A percentile compares a stretch with the other conserved stretches of the same genome.
Evolutionary conservation across 1,139 yeast genomes (phyloP).

Genomic region (Insectozyma bohioensis): DNA sequence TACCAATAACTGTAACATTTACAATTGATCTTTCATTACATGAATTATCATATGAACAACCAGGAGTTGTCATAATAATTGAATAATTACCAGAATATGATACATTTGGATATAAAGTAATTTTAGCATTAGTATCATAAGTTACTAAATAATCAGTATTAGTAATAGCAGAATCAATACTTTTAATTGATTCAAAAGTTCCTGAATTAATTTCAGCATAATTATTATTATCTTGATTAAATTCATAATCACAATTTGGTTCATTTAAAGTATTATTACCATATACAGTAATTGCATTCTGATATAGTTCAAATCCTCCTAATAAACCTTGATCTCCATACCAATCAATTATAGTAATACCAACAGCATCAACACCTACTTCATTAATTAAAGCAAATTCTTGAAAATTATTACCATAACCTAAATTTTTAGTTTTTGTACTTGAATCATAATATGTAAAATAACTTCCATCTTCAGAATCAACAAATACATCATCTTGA

Average conservation of each 20-base stretch:
- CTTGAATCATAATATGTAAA: slow-evolving; percentile 40
- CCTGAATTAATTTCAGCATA: slow-evolving; percentile 35
- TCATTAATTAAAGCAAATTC: slow-evolving; percentile 81
- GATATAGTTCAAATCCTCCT: slow-evolving; percentile 72
- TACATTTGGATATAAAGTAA: slow-evolving; percentile 68
- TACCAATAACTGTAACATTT: slow-evolving; percentile 64
- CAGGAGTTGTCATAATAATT: slow-evolving; percentile 78
- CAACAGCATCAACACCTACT: slow-evolving; percentile 60
- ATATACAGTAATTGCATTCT: slow-evolving; percentile 56
- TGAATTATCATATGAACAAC: slow-evolving; percentile 69
- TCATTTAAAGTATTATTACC: slow-evolving; percentile 76
- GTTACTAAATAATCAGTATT: slow-evolving; percentile 32
- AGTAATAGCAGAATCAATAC: slow-evolving; percentile 18
- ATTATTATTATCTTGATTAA: slow-evolving; percentile 29
- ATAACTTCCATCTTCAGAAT: slow-evolving; percentile 36
- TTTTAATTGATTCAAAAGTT: slow-evolving; percentile 29
- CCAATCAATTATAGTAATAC: slow-evolving; percentile 66
- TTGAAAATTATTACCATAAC: slow-evolving; percentile 56
- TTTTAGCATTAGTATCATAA: slow-evolving; percentile 38
- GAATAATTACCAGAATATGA: slow-evolving; percentile 75
- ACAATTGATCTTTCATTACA: slow-evolving; percentile 75
- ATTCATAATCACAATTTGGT: slow-evolving; percentile 52
- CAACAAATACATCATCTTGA: slow-evolving; percentile 29
- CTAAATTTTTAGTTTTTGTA: slow-evolving; percentile 43
- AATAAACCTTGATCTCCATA: slow-evolving; percentile 71